phyloP scores from a whole-genome alignment of 192 early-diverging fungal genomes.

The Gigaspora rosea region DNA sequence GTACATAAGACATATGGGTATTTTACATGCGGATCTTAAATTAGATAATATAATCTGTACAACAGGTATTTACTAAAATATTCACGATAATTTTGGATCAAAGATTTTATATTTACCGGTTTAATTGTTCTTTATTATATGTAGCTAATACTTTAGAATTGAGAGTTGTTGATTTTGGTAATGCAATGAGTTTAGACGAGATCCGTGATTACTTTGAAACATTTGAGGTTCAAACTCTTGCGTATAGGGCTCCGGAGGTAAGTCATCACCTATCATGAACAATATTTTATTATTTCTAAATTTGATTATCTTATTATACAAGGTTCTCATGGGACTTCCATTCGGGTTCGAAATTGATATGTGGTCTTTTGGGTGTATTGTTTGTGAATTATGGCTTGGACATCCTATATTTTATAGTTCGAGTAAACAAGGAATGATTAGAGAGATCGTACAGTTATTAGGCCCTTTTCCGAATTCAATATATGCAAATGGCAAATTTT shows the following conservation, averaged over 20 bases:
- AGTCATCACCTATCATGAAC: not conserved
- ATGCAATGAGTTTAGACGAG: conserved; percentile 19
- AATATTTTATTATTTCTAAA: not conserved
- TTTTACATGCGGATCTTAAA: conserved; percentile 20
- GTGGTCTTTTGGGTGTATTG: conserved; percentile 25
- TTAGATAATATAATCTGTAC: conserved; percentile 14
- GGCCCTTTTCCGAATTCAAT: not conserved
- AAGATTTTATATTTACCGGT: no score
- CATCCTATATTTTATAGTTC: conserved; percentile 13
- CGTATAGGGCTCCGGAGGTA: conserved; percentile 24
- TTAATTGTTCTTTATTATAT: not conserved
- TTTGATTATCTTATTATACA: not conserved
- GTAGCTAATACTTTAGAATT: not conserved
- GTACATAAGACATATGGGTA: conserved; percentile 3
- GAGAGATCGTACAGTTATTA: not conserved
- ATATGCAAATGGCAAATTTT: conserved; percentile 13
- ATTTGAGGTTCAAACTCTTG: conserved; percentile 18
- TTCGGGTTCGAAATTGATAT: conserved; percentile 22
- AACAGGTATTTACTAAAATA: not conserved
- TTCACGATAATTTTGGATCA: not conserved
- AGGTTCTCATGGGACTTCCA: conserved; percentile 16
- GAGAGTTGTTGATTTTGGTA: conserved; percentile 14
- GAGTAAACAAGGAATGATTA: not conserved
- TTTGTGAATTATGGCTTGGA: conserved; percentile 25
- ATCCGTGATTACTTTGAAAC: not conserved